phyloP scores from a whole-genome alignment of 495 filamentous ascomycete species.

The Penicillium bovifimosum region DNA sequence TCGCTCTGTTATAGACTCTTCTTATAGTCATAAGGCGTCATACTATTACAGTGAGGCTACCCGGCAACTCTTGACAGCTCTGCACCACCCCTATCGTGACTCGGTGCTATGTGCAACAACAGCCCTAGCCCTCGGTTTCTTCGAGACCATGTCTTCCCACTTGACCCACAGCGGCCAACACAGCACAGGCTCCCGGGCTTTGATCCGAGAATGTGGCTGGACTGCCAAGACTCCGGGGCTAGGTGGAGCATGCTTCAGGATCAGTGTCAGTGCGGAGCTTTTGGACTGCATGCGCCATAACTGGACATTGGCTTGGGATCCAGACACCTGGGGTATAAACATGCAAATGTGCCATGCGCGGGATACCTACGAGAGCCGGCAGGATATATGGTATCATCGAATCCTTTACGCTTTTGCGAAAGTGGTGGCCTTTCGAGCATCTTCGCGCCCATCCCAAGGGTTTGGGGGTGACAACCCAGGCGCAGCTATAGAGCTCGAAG shows the following conservation, averaged over 20 bases:
- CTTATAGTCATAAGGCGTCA: slow-evolving; percentile 59
- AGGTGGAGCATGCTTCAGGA: slow-evolving; percentile 89
- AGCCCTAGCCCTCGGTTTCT: slow-evolving; percentile 83
- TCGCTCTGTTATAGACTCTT: slow-evolving; percentile 63
- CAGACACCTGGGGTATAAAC: slow-evolving; percentile 86
- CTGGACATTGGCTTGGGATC: slow-evolving; percentile 86
- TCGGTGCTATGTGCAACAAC: slow-evolving; percentile 83
- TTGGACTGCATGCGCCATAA: slow-evolving; percentile 81
- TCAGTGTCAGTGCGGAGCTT: slow-evolving; percentile 87
- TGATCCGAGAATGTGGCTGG: slow-evolving; percentile 92
- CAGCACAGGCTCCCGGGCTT: slow-evolving; percentile 76
- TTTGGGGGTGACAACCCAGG: slow-evolving; percentile 34
- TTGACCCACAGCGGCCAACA: slow-evolving; percentile 76
- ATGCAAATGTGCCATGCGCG: slow-evolving; percentile 61
- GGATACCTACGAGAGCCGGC: slow-evolving; percentile 41
- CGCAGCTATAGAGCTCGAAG: slow-evolving; percentile 55
- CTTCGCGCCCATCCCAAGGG: slow-evolving; percentile 55
- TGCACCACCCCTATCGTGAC: slow-evolving; percentile 80
- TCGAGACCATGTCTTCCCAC: slow-evolving; percentile 82
- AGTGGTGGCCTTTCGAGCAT: slow-evolving; percentile 73
- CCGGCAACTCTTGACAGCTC: slow-evolving; percentile 59
- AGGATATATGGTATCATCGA: slow-evolving; percentile 87
- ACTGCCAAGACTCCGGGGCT: slow-evolving; percentile 72
- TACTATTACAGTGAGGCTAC: slow-evolving; percentile 82
- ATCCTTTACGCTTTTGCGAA: slow-evolving; percentile 91